Base-by-base conservation (phyloP, 306 rosid species). In the Malus sieversii region DNA sequence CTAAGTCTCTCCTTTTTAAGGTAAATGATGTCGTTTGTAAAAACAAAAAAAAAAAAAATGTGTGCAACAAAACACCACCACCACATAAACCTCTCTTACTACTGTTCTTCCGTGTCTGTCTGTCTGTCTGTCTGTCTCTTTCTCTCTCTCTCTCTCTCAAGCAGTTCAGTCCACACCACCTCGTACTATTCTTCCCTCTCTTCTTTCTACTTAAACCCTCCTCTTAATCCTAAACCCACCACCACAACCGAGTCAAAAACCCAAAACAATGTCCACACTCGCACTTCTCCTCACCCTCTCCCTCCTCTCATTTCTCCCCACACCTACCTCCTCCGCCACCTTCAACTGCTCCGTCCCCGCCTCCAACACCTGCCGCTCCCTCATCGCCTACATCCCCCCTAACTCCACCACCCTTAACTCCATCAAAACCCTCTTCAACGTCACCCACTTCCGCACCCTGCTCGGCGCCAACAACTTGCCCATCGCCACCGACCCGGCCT, bases 351-450 rank as follows among this genome's bases (percentile, higher is more conserved):
- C 6, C 59, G 0, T 71, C 4, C 4, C 75, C 48, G 78, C 79
- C 66, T 3, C n/a, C n/a, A 7, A 73, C 68, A 80, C 70, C 69
- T 94, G 98, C 75, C 76, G 23, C 0, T 76, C 84, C 0, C 77
- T 94, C 10, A 57, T 88, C 10, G 90, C 83, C 72, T 94, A 87
- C 86, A 1, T 3, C 1, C 20, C 75, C 46, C 67, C 45, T 4
- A 90, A 94, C 85, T 15, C 32, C 44, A 94, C 96, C 61, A 82
- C 85, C 5, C 75, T 88, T 16, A 10, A 62, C 20, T 16, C 68
- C 81, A 84, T 94, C 81, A 59, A 66, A 71, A 66, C 46, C n/a
- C 97, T 92, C 65, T 95, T 92, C 93, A 78, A 79, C 80, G 78
- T 95, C 65, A 78, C 81, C 64, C 86, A 89, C 78, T 62, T 87